These are phyloP conservation scores for Fusarium agapanthi DNA, from an alignment of 2,329 filamentous ascomycete genomes.

Conservation along the genomic window DNA sequence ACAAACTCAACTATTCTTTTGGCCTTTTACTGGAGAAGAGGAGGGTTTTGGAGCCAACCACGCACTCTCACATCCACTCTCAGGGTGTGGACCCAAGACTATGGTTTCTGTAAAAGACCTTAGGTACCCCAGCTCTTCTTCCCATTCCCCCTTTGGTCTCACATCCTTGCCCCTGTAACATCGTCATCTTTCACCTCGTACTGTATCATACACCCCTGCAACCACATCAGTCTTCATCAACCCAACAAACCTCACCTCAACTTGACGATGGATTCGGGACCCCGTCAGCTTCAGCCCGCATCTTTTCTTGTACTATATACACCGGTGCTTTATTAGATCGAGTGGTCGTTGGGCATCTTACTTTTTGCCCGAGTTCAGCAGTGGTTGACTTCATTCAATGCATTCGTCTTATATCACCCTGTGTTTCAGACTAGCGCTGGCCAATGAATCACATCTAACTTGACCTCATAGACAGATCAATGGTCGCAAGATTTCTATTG, in stretches of 20 bases:
- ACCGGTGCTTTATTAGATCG: neutral
- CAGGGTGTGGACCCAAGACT: slow-evolving; percentile 15
- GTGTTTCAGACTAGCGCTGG: neutral
- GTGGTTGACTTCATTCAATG: neutral
- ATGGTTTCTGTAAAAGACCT: slow-evolving; percentile 15
- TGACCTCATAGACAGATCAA: slow-evolving; percentile 40
- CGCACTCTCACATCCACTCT: neutral
- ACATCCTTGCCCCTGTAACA: slow-evolving; percentile 11
- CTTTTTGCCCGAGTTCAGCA: neutral
- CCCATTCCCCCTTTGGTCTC: slow-evolving; percentile 5
- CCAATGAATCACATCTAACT: slow-evolving; percentile 34
- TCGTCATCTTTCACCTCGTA: slow-evolving; percentile 7
- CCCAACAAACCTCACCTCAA: neutral
- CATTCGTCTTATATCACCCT: neutral
- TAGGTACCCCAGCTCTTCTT: slow-evolving; percentile 26
- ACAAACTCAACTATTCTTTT: neutral
- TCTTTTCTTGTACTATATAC: neutral
- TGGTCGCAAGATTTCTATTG: slow-evolving; percentile 45
- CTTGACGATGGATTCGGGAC: neutral
- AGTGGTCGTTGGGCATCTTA: neutral
- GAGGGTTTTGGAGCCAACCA: neutral
- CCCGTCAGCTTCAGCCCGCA: neutral
- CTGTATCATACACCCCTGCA: slow-evolving; percentile 11
- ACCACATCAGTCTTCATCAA: slow-evolving; percentile 2
- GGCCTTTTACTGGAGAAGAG: neutral